Base-by-base conservation (phyloP, 2,329 filamentous ascomycete genomes). In the Pyrenophora seminiperda region DNA sequence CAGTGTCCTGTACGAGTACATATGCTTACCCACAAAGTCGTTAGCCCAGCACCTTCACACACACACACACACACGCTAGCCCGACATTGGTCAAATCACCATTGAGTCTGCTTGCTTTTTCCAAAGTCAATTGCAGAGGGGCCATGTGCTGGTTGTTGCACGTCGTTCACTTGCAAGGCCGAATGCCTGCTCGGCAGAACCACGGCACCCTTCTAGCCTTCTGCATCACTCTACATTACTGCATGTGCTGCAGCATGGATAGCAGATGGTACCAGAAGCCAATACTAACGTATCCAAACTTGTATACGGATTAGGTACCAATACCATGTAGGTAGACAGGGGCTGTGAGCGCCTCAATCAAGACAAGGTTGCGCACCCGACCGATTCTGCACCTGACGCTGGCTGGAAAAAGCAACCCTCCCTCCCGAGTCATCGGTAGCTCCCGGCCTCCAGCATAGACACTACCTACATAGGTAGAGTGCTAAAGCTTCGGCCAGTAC, bases 371-470 rank as follows among this genome's bases (percentile, higher is more conserved):
- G 48, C 52, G 53, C 36, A 40, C 40, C 39, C 33, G 42, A 41
- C 34, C 49, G 47, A 60, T 54, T 24, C 52, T 58, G 56, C 48
- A 58, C 51, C 46, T 47, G 41, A 19, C 18, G 31, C 38, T 53
- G 53, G 56, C 54, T 41, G 30, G 7, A 27, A 47, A 52, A 58
- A 56, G 42, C 49, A 61, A 49, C 34, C 47, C 54, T 27, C 53
- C 41, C 42, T 53, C 50, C 58, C 59, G 47, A 44, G 47, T 42
- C 50, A 47, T 57, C 54, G 58, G 60, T 56, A 60, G 24, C 47
- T 51, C 51, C 53, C 54, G 54, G 39, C n/a, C 30, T 27, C 15
- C 34, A 30, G 15, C 7, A 29, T 17, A 33, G 33, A 24, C 32
- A n/a, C 27, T 19, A 22, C 39, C 18, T 27, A 41, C 17, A n/a